phyloP scores from a whole-genome alignment of 2,329 filamentous ascomycete genomes.

The Volutella citrinella region DNA sequence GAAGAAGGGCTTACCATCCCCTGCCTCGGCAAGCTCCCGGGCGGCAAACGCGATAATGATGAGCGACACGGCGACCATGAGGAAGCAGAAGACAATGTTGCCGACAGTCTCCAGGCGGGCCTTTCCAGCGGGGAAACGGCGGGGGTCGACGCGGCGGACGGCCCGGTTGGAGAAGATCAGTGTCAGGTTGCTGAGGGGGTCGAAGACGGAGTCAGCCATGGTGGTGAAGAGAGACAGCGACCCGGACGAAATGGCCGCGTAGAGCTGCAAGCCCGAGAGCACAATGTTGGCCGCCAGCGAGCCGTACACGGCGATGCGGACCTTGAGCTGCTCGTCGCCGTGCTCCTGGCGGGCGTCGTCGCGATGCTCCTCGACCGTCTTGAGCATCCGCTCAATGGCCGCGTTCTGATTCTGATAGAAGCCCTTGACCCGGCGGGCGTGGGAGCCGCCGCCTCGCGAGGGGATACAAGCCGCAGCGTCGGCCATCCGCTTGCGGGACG shows the following conservation, averaged over 20 bases:
- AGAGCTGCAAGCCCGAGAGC: conserved; percentile 79
- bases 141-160: conserved; percentile 80
- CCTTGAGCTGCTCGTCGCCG: conserved; percentile 76
- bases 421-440: conserved; percentile 60
- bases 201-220: conserved; percentile 94
- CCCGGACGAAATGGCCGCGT: conserved; percentile 79
- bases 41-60: conserved; percentile 89
- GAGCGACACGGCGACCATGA: conserved; percentile 90
- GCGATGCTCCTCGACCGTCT: conserved; percentile 88
- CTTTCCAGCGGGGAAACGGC: conserved; percentile 87
- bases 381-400: conserved; percentile 87
- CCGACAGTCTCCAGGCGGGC: conserved; percentile 92
- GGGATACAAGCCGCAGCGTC: conserved; percentile 16
- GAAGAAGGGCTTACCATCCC: conserved; percentile 64
- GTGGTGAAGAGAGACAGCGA: conserved; percentile 97
- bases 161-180: conserved; percentile 85
- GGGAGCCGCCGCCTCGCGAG: conserved; percentile 21
- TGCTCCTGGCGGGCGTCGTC: conserved; percentile 77
- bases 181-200: conserved; percentile 84
- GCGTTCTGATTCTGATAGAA: conserved; percentile 94
- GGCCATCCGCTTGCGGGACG: conserved; percentile 68
- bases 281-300: conserved; percentile 78
- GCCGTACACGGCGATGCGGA: conserved; percentile 63
- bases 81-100: conserved; percentile 93
- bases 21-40: conserved; percentile 60